Evolutionary conservation across 352 stramenopile species (phyloP), one percentile per base, ranked within the genome.

Genomic region (Phytophthora foliorum): DNA sequence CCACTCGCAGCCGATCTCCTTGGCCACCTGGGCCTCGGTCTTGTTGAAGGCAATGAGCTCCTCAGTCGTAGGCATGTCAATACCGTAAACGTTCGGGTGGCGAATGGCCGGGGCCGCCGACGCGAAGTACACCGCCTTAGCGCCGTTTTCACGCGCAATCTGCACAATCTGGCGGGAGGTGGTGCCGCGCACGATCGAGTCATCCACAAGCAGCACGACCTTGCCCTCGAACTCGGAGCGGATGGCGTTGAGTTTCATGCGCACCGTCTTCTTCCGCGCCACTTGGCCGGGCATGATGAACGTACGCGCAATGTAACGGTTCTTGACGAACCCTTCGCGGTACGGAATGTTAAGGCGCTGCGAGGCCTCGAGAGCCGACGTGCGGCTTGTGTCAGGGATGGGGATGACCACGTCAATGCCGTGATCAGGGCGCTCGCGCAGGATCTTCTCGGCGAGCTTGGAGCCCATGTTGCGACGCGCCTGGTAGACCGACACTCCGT

Each of bases 241-340:
- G 77, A 99, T 98, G 6, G 98, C 98, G 76, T 99, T 99, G 48
- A 99, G 76, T 89, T 99, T 99, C 81, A 99, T 97, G 50, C 97
- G 88, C 53, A 99, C 97, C 13, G 90, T 98, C 73, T 99, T 99
- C 78, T 99, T 97, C 36, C 95, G 87, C 29, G 93, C 83, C 4
- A 94, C 77, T 78, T 99, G 98, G 53, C 97, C 98, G 19, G 98
- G 98, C 98, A 99, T 99, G 82, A 99, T 99, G 82, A 99, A 99
- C 8, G 98, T 99, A 51, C 95, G 88, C 34, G 96, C 97, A 73
- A 99, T 99, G 84, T 99, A 99, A 25, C 97, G 89, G 85, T 99
- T 99, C 88, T 99, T 99, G 63, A 99, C 98, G 69, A 99, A 99
- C 4, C 98, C 98, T 69, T 99, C 98, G 24, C 97, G 93, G 86